Evolutionary conservation across 306 rosid species (phyloP).

Genomic region (Vigna trinervia): DNA sequence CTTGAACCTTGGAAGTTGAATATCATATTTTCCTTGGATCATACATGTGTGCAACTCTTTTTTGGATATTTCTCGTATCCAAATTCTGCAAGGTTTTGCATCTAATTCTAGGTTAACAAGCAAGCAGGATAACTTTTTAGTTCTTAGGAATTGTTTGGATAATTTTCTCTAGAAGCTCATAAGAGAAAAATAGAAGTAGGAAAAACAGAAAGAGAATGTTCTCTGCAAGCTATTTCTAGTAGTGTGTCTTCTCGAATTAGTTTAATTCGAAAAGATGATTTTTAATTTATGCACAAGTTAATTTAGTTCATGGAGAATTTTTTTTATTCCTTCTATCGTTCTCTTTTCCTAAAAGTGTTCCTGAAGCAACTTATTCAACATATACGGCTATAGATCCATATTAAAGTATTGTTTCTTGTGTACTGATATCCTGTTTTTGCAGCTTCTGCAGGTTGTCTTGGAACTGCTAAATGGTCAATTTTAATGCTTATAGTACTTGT

Average conservation of each 20-base stretch:
- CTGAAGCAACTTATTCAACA: neutral
- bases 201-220: no score
- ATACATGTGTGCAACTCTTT: neutral
- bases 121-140: neutral
- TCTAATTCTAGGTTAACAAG: slow-evolving; percentile 3
- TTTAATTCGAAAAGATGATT: no score
- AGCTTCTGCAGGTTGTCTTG: slow-evolving; percentile 66
- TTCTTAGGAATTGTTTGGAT: neutral
- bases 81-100: slow-evolving; percentile 17
- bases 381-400: neutral
- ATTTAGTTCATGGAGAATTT: no score
- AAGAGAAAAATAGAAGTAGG: no score
- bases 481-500: slow-evolving; percentile 56
- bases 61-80: slow-evolving; percentile 13
- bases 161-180: no score
- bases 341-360: no score
- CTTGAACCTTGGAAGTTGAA: neutral
- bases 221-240: no score
- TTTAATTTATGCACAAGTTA: no score
- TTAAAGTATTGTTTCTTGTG: neutral
- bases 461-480: slow-evolving; percentile 49
- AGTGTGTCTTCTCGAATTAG: no score
- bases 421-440: slow-evolving; percentile 45
- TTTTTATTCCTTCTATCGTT: no score
- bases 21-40: neutral